phyloP scores from a whole-genome alignment of 768 basidiomycete genomes.

The Lentinula raphanica region DNA sequence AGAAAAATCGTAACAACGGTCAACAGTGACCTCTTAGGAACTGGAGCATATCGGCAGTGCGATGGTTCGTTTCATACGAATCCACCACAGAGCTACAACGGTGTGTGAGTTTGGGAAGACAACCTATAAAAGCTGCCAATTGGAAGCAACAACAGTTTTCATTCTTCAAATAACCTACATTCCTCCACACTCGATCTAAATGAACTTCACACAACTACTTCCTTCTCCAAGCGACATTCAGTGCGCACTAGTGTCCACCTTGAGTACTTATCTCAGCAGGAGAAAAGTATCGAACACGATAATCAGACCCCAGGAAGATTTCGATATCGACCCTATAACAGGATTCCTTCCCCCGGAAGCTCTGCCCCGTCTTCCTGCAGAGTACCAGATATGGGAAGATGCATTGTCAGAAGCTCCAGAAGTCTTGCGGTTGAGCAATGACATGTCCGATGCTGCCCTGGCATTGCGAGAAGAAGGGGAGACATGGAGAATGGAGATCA shows the following conservation, averaged over 20 bases:
- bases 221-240: slow-evolving; percentile 51
- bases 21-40: no score
- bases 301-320: slow-evolving; percentile 37
- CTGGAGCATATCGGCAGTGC: no score
- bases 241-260: slow-evolving; percentile 38
- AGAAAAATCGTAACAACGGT: no score
- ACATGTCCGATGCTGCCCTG: slow-evolving; percentile 41
- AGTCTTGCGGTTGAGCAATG: slow-evolving; percentile 53
- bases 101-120: background rate
- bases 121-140: no score
- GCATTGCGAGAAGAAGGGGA: slow-evolving; percentile 52
- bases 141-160: background rate
- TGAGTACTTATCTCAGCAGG: slow-evolving; percentile 38
- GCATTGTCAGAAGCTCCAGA: slow-evolving; percentile 51
- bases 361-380: slow-evolving; percentile 47
- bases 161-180: background rate
- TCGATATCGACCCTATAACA: slow-evolving; percentile 55
- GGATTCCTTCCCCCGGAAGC: slow-evolving; percentile 81
- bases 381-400: slow-evolving; percentile 68
- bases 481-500: slow-evolving; percentile 50
- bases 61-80: background rate
- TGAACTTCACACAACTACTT: slow-evolving; percentile 29
- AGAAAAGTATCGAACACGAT: slow-evolving; percentile 25
- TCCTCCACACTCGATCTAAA: background rate
- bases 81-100: background rate